Conservation (phyloP, 148 eudicot genomes). For the Fallopia convolvulus region DNA sequence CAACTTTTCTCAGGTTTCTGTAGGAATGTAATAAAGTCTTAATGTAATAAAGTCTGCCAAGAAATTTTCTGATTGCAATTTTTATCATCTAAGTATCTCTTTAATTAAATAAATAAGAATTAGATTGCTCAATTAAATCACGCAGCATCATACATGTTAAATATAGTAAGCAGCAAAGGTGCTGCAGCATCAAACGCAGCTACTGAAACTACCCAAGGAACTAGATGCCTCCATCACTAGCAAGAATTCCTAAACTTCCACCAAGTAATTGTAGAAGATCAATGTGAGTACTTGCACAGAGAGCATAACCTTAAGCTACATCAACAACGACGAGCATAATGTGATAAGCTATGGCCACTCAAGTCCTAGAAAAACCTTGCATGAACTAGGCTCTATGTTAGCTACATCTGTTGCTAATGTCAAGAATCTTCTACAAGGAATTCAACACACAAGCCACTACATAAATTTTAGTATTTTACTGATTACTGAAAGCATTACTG, state of each 20-base stretch:
- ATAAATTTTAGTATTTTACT: background rate
- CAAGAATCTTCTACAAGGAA: background rate
- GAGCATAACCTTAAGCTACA: background rate
- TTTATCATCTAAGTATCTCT: background rate
- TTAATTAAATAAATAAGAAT: background rate
- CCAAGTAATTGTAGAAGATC: background rate
- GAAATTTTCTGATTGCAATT: background rate
- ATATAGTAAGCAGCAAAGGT: background rate
- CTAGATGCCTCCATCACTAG: background rate
- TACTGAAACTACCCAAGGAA: background rate
- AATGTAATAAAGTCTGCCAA: background rate
- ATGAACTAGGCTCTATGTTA: no score
- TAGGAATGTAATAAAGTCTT: background rate
- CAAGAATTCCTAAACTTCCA: background rate
- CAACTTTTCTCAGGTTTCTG: constrained; percentile 21
- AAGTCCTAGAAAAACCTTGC: background rate
- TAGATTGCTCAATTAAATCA: background rate
- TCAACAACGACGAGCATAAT: background rate
- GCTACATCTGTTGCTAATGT: background rate
- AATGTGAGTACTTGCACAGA: background rate
- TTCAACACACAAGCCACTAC: background rate
- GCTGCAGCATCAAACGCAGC: background rate
- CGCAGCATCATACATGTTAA: background rate
- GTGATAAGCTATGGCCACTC: background rate
- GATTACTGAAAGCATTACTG: background rate